Percentiles rank a stretch among this genome's conserved stretches.
Evolutionary conservation across 768 basidiomycete species (phyloP).

Genomic region (Mycena indigotica): DNA sequence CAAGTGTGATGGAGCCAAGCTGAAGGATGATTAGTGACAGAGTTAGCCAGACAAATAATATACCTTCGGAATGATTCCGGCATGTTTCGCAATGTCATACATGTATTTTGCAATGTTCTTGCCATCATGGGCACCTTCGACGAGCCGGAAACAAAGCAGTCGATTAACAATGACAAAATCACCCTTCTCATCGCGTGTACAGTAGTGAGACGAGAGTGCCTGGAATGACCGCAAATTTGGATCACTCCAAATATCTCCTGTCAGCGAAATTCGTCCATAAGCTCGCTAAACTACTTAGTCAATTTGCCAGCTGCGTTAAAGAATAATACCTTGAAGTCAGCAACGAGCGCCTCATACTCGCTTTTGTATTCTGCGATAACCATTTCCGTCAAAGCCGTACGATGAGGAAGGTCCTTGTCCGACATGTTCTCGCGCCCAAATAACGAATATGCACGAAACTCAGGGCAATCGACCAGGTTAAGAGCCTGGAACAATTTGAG

Average conservation of each 20-base stretch:
- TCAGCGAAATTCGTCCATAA: conserved; percentile 34
- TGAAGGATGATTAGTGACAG: conserved; percentile 1
- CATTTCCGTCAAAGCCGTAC: conserved; percentile 30
- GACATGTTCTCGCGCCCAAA: conserved; percentile 26
- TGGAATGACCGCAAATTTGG: conserved; percentile 29
- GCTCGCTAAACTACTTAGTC: too few relatives aligned
- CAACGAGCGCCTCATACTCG: conserved; percentile 23
- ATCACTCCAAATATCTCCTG: conserved; percentile 38
- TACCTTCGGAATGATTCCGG: conserved; percentile 26
- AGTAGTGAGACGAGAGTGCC: conserved; percentile 37
- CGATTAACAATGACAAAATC: conserved; percentile 25
- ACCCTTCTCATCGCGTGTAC: conserved; percentile 17
- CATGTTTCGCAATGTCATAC: conserved; percentile 27
- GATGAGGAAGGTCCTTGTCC: conserved; percentile 38
- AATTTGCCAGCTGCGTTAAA: too few relatives aligned
- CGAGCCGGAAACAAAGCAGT: conserved; percentile 33
- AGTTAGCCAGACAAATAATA: neutral
- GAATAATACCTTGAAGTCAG: too few relatives aligned
- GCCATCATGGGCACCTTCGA: conserved; percentile 35
- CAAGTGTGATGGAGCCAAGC: conserved; percentile 34
- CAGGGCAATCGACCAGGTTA: conserved; percentile 38
- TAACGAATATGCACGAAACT: conserved; percentile 34
- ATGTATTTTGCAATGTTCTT: conserved; percentile 28
- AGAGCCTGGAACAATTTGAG: conserved; percentile 31
- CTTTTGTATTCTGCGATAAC: conserved; percentile 29